Evolutionary conservation across 129 eudicot species (phyloP), one percentile per base, ranked within the genome.

Genomic region (Artemisia argyi): DNA sequence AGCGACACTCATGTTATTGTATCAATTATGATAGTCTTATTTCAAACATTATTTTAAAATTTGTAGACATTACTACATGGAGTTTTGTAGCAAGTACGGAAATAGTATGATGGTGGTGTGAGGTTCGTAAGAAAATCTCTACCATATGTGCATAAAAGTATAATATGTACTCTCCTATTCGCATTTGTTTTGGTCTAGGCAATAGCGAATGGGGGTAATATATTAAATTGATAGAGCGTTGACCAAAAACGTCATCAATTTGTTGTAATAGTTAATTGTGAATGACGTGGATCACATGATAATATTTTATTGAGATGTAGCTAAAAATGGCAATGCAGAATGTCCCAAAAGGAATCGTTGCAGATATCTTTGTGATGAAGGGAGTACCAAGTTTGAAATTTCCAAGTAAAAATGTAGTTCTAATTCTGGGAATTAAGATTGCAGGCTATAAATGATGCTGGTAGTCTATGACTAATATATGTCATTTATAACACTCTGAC

Each of bases 81-180:
- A 44, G 44, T 46, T 66, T 44, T 3, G 18, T 67, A 24, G 18
- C 42, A 57, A 20, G 51, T 18, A 57, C n/a, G 19, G 35, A 75
- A 57, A 26, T 75, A 67, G 68, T 19, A 28, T 47, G 32, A 30
- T 69, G 6, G 30, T 32, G 55, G 20, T 57, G 71, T 10, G 63
- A 77, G 61, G 75, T 76, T 48, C 51, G 24, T 63, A 28, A 59
- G 28, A 47, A 30, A 28, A 68, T 69, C n/a, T 48, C 30, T 26
- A 76, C 30, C 18, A 13, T 30, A 57, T 66, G 42, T 66, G 42
- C 42, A 46, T 73, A 76, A 68, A 48, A 17, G 60, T 28, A 28
- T 0, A 28, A 28, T 28, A 28, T 5, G 10, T 53, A 54, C 30
- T 55, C 46, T 42, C 49, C 26, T 65, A 52, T 15, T 35, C 19